Evolutionary conservation across 148 eudicot genomes (phyloP), one percentile per base, ranked within the genome.

Genomic region (Rhododendron ferrugineum): DNA sequence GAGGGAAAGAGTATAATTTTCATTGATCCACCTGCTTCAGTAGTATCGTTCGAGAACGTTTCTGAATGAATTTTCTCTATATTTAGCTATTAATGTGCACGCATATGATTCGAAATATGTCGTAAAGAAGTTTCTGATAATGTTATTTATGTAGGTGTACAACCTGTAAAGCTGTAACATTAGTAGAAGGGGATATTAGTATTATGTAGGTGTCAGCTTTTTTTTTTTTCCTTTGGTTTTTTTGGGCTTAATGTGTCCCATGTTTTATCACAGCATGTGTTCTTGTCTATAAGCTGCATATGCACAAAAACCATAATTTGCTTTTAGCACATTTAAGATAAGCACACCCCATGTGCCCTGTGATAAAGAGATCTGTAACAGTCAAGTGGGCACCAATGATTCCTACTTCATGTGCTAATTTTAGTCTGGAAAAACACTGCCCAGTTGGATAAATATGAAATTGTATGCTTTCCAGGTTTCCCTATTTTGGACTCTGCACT

Each of bases 251-350:
- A 60, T 78, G 80, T 89, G 90, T 82, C 90, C 86, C 87, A 49
- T 87, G 23, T 82, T 13, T 77, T 58, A 47, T 82, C 66, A 85
- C 46, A 84, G 72, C 89, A 88, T 87, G 88, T 88, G 85, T 70
- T 82, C 32, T 83, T 85, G 88, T 85, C 88, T 32, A 64, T 46
- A 46, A 70, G 78, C 37, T 83, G 30, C 47, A 47, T 85, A 30
- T 26, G 4, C 47, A 49, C 80, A 76, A n/a, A 32, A 50, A 30
- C 83, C 79, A 84, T 11, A 74, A 72, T 34, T 66, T 34, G 28
- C 68, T 72, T 70, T 42, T 52, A 36, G 15, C 62, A 30, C 42
- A 80, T 80, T 50, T 16, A 15, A 28, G n/a, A 56, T 44, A 10
- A 80, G 68, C 82, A 80, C 66, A 14, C 47, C 30, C 72, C 49